Conservation (phyloP, 495 filamentous ascomycete genomes). For the Annulohypoxylon maeteangense region DNA sequence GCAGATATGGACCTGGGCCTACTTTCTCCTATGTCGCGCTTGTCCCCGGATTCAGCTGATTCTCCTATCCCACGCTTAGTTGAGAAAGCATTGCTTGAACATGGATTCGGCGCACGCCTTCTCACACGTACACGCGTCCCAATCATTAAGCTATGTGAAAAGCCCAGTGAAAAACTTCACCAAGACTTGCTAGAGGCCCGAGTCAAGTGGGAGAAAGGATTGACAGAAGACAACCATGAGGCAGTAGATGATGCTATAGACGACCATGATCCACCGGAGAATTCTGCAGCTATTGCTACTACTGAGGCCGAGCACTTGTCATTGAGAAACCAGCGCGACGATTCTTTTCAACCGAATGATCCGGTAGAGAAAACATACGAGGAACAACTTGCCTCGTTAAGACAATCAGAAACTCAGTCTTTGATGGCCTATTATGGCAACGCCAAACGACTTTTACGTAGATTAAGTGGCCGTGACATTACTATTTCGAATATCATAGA, state of each 20-base stretch:
- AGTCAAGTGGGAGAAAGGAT: slow-evolving; percentile 67
- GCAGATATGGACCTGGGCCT: slow-evolving; percentile 82
- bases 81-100: slow-evolving; percentile 74
- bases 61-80: slow-evolving; percentile 71
- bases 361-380: slow-evolving; percentile 36
- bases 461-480: slow-evolving; percentile 58
- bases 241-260: slow-evolving; percentile 53
- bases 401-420: slow-evolving; percentile 50
- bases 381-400: slow-evolving; percentile 49
- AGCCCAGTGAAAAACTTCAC: slow-evolving; percentile 65
- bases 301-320: slow-evolving; percentile 1
- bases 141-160: slow-evolving; percentile 83
- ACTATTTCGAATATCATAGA: slow-evolving; percentile 50
- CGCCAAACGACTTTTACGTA: slow-evolving; percentile 59
- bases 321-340: not conserved
- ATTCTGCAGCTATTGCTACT: not conserved
- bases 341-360: slow-evolving; percentile 13
- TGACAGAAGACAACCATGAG: slow-evolving; percentile 52
- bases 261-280: slow-evolving; percentile 37
- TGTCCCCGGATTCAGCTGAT: slow-evolving; percentile 59
- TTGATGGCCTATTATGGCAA: slow-evolving; percentile 53
- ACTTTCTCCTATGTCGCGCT: slow-evolving; percentile 63
- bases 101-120: slow-evolving; percentile 73
- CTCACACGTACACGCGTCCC: slow-evolving; percentile 79
- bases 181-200: slow-evolving; percentile 65